Evolutionary conservation across 371 early-diverging fungal species (phyloP), one percentile per base, ranked within the genome.

Genomic region (Mucor circinelloides): DNA sequence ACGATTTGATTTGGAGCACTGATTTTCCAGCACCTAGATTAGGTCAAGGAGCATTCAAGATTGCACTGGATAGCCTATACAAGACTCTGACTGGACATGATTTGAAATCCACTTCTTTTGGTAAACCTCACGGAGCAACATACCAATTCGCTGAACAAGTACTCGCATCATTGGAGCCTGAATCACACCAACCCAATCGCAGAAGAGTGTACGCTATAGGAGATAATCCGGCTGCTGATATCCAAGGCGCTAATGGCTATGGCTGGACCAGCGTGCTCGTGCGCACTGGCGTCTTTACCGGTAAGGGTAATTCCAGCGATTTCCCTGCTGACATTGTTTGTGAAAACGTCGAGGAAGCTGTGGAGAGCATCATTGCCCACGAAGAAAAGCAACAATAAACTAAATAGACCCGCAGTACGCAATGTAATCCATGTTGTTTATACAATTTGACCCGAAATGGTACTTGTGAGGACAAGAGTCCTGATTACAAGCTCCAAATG

Each of bases 211-310:
- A 80, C 67, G 93, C 93, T 8, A 79, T 93, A 25, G 93, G 93
- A 34, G 93, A 93, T 70, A 93, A 93, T 66, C 93, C 93, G 23
- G 83, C 81, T 15, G 80, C 87, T 1, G 94, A 93, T 73, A 91
- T 93, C 68, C 84, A 86, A 7, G 95, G 96, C 0, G 96, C 96
- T 6, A 93, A 93, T 68, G 79, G 69, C 1, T 85, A 90, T 65
- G 95, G 95, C 0, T 96, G 95, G 95, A 78, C 86, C 3, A 90
- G 90, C 23, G 72, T 94, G 10, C 72, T 95, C 28, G 95, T 95
- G 19, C 82, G 88, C 54, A 95, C 96, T 0, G 96, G 96, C 32
- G 91, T 96, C 4, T 93, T 90, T 63, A 60, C 64, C 61, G 89
- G 87, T 44, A 70, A 71, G 42, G 87, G 82, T 7, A 77, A 85